Percentiles rank a stretch among this genome's conserved stretches.
phyloP scores from a whole-genome alignment of 108 stramenopile species.

The Fistulifera pelliculosa region DNA sequence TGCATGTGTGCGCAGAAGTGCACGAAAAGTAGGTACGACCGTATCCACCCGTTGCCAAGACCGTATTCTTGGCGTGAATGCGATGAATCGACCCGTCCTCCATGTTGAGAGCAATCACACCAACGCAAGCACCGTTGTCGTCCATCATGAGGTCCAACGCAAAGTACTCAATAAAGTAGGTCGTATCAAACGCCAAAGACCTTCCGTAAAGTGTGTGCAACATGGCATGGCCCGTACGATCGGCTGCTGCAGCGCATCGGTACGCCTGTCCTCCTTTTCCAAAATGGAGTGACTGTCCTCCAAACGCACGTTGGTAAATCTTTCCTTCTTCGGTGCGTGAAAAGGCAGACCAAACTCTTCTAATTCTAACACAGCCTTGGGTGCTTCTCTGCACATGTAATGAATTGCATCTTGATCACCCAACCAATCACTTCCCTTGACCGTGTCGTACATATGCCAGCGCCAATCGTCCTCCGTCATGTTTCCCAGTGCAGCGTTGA shows the following conservation, averaged over 20 bases:
- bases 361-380: slow-evolving; percentile 92
- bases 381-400: slow-evolving; percentile 99
- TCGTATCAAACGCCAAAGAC: slow-evolving; percentile 96
- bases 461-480: slow-evolving; percentile 95
- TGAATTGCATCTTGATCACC: slow-evolving; percentile 99
- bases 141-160: slow-evolving; percentile 94
- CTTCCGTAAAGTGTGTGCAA: slow-evolving; percentile 99
- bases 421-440: slow-evolving; percentile 98
- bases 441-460: slow-evolving; percentile 99
- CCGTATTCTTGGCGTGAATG: slow-evolving; percentile 95
- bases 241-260: slow-evolving; percentile 95
- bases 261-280: slow-evolving; percentile 98
- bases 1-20: slow-evolving; percentile 98
- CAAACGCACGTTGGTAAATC: slow-evolving; percentile 99
- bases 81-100: slow-evolving; percentile 97
- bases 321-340: slow-evolving; percentile 95
- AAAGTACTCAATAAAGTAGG: slow-evolving; percentile 99
- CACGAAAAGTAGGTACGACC: slow-evolving; percentile 97
- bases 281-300: slow-evolving; percentile 93
- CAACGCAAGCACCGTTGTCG: slow-evolving; percentile 81
- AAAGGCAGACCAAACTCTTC: slow-evolving; percentile 93
- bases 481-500: slow-evolving; percentile 99
- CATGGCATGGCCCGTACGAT: slow-evolving; percentile 99
- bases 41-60: slow-evolving; percentile 98
- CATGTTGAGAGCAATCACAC: slow-evolving; percentile 97